These are phyloP conservation scores for Malassezia nana DNA, from an alignment of 1,284 basidiomycete species.

Conservation along the genomic window DNA sequence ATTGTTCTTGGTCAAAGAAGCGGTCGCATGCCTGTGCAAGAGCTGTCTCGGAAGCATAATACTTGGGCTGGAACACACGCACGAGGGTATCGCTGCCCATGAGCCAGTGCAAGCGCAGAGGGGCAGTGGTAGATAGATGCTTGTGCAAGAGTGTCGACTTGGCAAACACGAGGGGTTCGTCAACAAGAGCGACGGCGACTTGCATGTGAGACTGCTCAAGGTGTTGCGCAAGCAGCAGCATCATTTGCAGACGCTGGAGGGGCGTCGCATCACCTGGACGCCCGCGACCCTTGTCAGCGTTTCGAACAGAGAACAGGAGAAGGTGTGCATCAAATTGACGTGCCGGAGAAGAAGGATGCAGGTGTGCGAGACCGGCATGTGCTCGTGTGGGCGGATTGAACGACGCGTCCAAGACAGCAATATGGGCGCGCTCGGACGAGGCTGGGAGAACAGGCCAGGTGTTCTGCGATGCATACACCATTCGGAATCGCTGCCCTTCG, in stretches of 20 bases:
- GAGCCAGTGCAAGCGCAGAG: constrained; percentile 56
- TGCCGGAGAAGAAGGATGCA: constrained; percentile 25
- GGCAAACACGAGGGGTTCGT: constrained; percentile 77
- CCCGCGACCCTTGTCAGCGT: constrained; percentile 70
- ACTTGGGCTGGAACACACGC: constrained; percentile 68
- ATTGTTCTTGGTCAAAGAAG: constrained; percentile 58
- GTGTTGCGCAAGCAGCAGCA: constrained; percentile 40
- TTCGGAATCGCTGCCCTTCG: not conserved
- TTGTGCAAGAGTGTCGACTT: constrained; percentile 56
- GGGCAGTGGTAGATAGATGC: not conserved
- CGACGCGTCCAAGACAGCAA: constrained; percentile 71
- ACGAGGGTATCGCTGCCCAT: constrained; percentile 80
- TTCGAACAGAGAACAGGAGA: constrained; percentile 72
- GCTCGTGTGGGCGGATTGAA: constrained; percentile 89
- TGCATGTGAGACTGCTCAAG: constrained; percentile 15
- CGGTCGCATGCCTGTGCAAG: constrained; percentile 57
- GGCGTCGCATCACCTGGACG: constrained; percentile 56
- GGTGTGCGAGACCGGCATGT: constrained; percentile 65
- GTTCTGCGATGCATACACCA: constrained; percentile 24
- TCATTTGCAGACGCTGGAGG: constrained; percentile 46
- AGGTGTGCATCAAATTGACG: constrained; percentile 62
- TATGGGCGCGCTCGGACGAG: constrained; percentile 16
- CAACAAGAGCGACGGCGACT: constrained; percentile 68
- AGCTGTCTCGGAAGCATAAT: constrained; percentile 56
- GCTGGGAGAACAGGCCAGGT: constrained; percentile 17